These are phyloP conservation scores for Xylaria sp. DNA, from an alignment of 2,329 filamentous ascomycete genomes.

Conservation along the genomic window DNA sequence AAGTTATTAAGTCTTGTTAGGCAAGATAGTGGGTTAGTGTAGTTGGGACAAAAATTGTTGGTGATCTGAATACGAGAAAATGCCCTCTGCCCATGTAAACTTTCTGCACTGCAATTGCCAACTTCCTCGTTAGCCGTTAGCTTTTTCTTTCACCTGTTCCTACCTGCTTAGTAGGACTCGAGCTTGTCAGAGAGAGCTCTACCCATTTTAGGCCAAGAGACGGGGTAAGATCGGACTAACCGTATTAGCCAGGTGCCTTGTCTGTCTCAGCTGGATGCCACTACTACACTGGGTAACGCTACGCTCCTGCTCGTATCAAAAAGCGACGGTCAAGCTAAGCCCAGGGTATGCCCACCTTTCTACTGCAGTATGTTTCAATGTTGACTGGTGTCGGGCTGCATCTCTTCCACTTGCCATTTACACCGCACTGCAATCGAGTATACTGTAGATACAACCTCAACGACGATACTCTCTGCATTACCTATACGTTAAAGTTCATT, in stretches of 20 bases:
- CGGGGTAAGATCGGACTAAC: background rate
- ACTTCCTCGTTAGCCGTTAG: background rate
- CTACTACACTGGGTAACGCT: background rate
- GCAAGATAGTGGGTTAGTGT: no score
- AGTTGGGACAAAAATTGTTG: background rate
- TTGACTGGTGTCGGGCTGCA: slow-evolving; percentile 16
- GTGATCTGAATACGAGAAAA: background rate
- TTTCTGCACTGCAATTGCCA: background rate
- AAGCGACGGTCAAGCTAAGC: slow-evolving; percentile 31
- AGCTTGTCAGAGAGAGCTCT: background rate
- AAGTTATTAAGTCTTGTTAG: no score
- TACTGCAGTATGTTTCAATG: slow-evolving; percentile 21
- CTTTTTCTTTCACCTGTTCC: background rate
- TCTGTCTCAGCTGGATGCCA: slow-evolving; percentile 22
- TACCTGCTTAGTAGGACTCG: background rate
- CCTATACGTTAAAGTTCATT: background rate
- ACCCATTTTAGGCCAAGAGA: background rate
- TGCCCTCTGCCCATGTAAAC: background rate
- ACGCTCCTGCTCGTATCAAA: slow-evolving; percentile 22
- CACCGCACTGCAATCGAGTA: background rate
- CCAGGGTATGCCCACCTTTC: slow-evolving; percentile 8
- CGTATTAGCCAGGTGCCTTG: slow-evolving; percentile 6
- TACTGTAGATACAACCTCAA: slow-evolving; percentile 9
- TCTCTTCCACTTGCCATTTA: background rate
- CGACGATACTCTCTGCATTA: slow-evolving; percentile 1